A percentile compares a stretch with the other conserved stretches of the same genome.
Conservation (phyloP, 2,329 filamentous ascomycete species). For the Cryphonectria radicalis region DNA sequence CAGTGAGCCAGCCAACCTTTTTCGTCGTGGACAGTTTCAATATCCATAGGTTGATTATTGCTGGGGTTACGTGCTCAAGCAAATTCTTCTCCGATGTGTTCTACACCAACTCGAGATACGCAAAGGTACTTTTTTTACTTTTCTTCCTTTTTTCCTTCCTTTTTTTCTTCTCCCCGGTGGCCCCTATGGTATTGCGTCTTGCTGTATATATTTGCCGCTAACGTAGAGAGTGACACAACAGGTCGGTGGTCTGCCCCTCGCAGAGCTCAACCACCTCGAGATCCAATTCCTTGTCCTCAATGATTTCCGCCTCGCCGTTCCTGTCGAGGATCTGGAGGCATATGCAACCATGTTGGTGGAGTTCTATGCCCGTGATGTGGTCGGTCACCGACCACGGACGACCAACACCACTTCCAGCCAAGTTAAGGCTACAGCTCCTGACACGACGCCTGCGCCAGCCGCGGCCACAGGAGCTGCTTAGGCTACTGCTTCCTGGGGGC, state of each 20-base stretch:
- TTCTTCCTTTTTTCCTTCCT: no score
- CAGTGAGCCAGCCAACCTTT: constrained; percentile 51
- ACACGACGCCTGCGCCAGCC: not conserved
- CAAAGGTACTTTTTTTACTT: constrained; percentile 70
- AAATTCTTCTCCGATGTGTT: constrained; percentile 99
- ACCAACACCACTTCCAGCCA: not conserved
- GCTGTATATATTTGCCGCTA: not conserved
- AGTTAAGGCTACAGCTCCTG: not conserved
- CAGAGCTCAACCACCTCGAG: constrained; percentile 94
- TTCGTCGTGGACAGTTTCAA: constrained; percentile 99
- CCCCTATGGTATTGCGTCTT: not conserved
- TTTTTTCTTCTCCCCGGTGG: no score
- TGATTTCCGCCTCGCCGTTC: constrained; percentile 90
- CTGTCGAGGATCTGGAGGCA: constrained; percentile 92
- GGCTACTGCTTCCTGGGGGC: constrained; percentile 8
- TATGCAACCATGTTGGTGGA: constrained; percentile 99
- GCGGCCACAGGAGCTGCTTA: constrained; percentile 9
- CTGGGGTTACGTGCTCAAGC: constrained; percentile 95
- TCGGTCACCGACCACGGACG: constrained; percentile 47
- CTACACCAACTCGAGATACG: constrained; percentile 98
- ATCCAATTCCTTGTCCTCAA: constrained; percentile 94
- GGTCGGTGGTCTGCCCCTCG: constrained; percentile 91
- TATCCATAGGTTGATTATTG: constrained; percentile 94
- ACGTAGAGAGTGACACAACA: constrained; percentile 43
- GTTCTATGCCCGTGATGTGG: constrained; percentile 91